Evolutionary conservation across 164 flowering plant species (phyloP), one percentile per base, ranked within the genome.

Genomic region (Nymphaea thermarum): DNA sequence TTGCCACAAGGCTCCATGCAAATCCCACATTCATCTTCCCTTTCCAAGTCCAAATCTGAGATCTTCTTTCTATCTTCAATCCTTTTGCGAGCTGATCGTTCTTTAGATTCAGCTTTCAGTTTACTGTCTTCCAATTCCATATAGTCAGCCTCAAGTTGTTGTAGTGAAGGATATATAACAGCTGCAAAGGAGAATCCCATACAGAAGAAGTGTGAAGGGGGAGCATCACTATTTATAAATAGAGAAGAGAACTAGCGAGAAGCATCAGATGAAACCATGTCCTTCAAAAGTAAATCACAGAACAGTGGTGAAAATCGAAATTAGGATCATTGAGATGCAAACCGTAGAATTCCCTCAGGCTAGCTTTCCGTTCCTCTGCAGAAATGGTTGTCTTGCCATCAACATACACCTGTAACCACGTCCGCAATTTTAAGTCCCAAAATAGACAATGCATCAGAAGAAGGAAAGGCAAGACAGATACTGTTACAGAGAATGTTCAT

Each of bases 21-120:
- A 70, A 91, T 88, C 45, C 93, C 97, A 80, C 97, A 91, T 72
- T 91, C 97, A 62, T 86, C 85, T 77, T 91, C 97, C 77, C 91
- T 84, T 64, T 93, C 91, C 60, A 79, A 70, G 62, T 92, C 94
- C 53, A 77, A 41, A 62, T 76, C 82, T 14, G 76, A 43, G 25
- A 77, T 66, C 47, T 72, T 72, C 12, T 57, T 71, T 66, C 77
- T 81, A 64, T 70, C 80, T 66, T 81, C 86, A 17, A 67, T 42
- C 63, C 68, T 80, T 76, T 81, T 88, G 76, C 75, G 77, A 44
- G 77, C 67, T 65, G 65, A 69, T 60, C 66, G 63, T 66, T 75
- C 78, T 8, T 68, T 45, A 60, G 69, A 66, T 45, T 17, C 66
- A 41, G 69, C 59, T 64, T 66, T 77, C 42, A 76, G 82, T 17